Conservation (phyloP, 257 asterid species). For the Gynochthodes officinalis region DNA sequence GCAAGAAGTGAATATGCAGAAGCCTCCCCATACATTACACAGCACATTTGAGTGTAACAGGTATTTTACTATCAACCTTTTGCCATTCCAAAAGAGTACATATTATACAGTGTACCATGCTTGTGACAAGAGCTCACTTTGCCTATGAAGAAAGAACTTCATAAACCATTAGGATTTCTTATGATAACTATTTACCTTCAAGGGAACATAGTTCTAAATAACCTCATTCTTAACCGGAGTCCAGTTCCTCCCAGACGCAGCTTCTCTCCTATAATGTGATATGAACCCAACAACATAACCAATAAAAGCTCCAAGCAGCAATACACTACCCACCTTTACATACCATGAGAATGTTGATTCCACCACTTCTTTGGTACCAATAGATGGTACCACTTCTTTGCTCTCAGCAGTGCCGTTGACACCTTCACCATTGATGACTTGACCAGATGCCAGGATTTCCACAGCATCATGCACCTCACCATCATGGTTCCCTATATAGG, state of each 20-base stretch:
- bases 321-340: conserved; percentile 44
- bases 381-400: conserved; percentile 3
- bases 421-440: conserved; percentile 43
- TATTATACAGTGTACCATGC: neutral
- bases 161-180: conserved; percentile 2
- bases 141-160: neutral
- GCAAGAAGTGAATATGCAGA: neutral
- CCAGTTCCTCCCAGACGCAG: conserved; percentile 39
- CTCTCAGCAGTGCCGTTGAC: conserved; percentile 7
- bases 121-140: conserved; percentile 1
- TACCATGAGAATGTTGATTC: conserved; percentile 48
- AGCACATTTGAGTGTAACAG: neutral
- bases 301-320: conserved; percentile 67
- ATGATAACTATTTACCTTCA: conserved; percentile 8
- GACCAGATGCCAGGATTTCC: conserved; percentile 80
- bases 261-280: conserved; percentile 43
- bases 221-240: conserved; percentile 52
- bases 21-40: neutral
- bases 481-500: conserved; percentile 84
- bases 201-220: conserved; percentile 7
- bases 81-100: neutral
- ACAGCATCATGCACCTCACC: conserved; percentile 83
- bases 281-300: conserved; percentile 66
- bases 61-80: neutral
- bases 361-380: neutral